Conservation (phyloP, 495 filamentous ascomycete species). For the Stereocaulon alpinum region DNA sequence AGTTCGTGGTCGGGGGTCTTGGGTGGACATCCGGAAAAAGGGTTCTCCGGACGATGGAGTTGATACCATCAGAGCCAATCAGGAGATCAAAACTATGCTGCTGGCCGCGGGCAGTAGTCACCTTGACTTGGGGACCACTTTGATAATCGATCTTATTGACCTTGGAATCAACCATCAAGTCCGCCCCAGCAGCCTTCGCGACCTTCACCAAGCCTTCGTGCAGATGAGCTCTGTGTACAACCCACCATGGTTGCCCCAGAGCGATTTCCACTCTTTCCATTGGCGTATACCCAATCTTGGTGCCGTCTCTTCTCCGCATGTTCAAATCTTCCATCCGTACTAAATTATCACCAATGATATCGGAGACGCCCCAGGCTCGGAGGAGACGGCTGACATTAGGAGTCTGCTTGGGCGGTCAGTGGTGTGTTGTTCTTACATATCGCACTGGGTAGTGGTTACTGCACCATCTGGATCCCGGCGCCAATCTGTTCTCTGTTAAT, state of each 20-base stretch:
- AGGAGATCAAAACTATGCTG: conserved; percentile 31
- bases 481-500: conserved; percentile 16
- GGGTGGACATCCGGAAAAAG: conserved; percentile 31
- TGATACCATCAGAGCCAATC: conserved; percentile 35
- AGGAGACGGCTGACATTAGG: conserved; percentile 16
- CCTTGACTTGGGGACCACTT: conserved; percentile 22
- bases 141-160: conserved; percentile 25
- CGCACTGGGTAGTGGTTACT: background rate
- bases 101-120: conserved; percentile 27
- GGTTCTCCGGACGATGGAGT: conserved; percentile 28
- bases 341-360: conserved; percentile 30
- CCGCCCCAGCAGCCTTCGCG: conserved; percentile 26
- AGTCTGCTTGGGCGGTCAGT: conserved; percentile 8
- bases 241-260: conserved; percentile 27
- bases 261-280: conserved; percentile 20
- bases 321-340: conserved; percentile 33
- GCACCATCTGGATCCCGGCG: conserved; percentile 21
- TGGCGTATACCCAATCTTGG: conserved; percentile 28
- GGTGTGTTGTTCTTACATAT: background rate
- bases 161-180: conserved; percentile 29
- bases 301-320: conserved; percentile 32
- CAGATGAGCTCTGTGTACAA: conserved; percentile 32
- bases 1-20: conserved; percentile 31
- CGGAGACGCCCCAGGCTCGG: conserved; percentile 27
- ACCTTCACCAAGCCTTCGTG: conserved; percentile 31